These are phyloP conservation scores for Dactylellina haptotyla DNA, from an alignment of 2,329 filamentous ascomycete genomes.

Conservation along the genomic window DNA sequence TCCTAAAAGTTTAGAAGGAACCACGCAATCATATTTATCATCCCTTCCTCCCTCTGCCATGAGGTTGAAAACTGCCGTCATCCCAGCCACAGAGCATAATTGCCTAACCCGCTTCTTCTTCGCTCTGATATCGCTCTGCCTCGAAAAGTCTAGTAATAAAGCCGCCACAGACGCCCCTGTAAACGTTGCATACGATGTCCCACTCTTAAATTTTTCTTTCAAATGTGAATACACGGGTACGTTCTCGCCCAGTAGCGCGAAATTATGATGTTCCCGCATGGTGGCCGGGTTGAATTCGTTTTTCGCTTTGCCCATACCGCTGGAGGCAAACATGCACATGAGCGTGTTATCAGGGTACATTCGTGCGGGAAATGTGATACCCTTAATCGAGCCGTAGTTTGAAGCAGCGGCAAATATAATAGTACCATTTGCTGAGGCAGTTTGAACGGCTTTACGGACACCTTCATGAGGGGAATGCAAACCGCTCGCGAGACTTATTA, in stretches of 20 bases:
- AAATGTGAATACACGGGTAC: neutral
- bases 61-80: neutral
- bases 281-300: neutral
- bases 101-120: neutral
- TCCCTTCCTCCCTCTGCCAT: neutral
- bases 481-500: neutral
- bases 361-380: neutral
- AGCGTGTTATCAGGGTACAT: neutral
- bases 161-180: neutral
- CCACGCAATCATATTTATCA: neutral
- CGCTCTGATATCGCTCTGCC: neutral
- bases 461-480: neutral
- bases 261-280: neutral
- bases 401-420: neutral
- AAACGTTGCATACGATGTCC: neutral
- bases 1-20: neutral
- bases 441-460: neutral
- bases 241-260: neutral
- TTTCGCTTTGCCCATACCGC: neutral
- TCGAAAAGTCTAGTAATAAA: neutral
- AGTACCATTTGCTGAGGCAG: neutral
- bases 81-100: neutral
- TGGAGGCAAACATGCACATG: constrained; percentile 7
- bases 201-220: neutral
- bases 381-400: neutral